Evolutionary conservation across 352 stramenopile genomes (phyloP).

Genomic region (Thraustotheca clavata): DNA sequence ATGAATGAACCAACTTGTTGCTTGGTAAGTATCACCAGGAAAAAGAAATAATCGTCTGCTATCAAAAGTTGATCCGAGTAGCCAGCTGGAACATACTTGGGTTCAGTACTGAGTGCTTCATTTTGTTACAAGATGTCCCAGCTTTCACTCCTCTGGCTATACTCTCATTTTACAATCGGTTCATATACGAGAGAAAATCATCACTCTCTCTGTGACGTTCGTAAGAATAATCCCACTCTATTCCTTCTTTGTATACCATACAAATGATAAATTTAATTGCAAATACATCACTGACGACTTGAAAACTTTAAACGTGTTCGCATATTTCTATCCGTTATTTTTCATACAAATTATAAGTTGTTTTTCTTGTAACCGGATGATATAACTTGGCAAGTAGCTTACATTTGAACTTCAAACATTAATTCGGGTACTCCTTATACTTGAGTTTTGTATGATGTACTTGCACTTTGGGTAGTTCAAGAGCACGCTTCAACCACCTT

Average conservation of each 20-base stretch:
- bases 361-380: not conserved
- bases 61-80: not conserved
- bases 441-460: constrained; percentile 1
- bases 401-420: constrained; percentile 5
- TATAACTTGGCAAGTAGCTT: not conserved
- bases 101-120: not conserved
- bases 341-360: no score
- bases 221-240: not conserved
- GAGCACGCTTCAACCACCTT: not conserved
- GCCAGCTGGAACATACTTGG: not conserved
- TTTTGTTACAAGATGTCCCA: not conserved
- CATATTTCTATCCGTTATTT: not conserved
- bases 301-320: not conserved
- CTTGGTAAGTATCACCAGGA: constrained; percentile 3
- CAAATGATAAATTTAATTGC: not conserved
- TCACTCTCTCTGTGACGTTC: not conserved
- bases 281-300: not conserved
- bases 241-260: not conserved
- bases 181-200: not conserved
- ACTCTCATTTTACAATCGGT: not conserved
- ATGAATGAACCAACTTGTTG: not conserved
- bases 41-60: not conserved
- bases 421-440: not conserved
- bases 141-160: not conserved
- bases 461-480: constrained; percentile 9